Evolutionary conservation across 768 basidiomycete genomes (phyloP).

Genomic region (Albatrellus ellisii): DNA sequence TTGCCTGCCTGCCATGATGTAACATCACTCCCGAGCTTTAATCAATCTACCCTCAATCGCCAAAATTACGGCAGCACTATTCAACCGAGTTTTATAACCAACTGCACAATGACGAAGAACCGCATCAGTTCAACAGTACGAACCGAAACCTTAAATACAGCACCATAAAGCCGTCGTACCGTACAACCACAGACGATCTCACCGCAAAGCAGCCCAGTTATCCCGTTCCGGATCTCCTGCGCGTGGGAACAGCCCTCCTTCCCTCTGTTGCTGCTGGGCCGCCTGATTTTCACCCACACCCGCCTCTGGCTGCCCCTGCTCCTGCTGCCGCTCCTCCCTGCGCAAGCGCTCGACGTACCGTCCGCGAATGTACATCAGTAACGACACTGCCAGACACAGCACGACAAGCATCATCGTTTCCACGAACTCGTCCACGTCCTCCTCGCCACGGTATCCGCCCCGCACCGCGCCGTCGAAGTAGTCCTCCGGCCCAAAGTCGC

Average conservation of each 20-base stretch:
- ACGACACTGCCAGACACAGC: constrained; percentile 59
- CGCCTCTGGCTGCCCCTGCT: constrained; percentile 27
- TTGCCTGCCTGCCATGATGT: too few species aligned
- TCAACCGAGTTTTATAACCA: too few species aligned
- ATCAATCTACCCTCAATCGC: too few species aligned
- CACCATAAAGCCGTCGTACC: too few species aligned
- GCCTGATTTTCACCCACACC: constrained; percentile 14
- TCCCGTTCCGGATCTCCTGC: constrained; percentile 18
- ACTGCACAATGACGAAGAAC: too few species aligned
- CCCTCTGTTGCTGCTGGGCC: constrained; percentile 7
- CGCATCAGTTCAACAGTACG: too few species aligned
- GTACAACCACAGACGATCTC: too few species aligned
- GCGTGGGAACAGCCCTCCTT: constrained; percentile 16
- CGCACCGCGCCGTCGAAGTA: constrained; percentile 62
- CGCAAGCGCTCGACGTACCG: constrained; percentile 64
- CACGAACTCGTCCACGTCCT: constrained; percentile 53
- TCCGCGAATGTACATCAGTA: constrained; percentile 68
- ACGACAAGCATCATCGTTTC: constrained; percentile 73
- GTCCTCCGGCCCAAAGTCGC: constrained; percentile 71
- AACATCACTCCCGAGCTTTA: too few species aligned
- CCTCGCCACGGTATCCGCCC: constrained; percentile 46
- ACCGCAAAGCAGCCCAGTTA: constrained; percentile 16
- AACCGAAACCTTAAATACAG: too few species aligned
- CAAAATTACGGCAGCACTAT: too few species aligned
- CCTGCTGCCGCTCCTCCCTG: constrained; percentile 38